Percentiles rank a stretch among this genome's conserved stretches.
Evolutionary conservation across 148 eudicot species (phyloP).

Genomic region (Camellia granthamiana): DNA sequence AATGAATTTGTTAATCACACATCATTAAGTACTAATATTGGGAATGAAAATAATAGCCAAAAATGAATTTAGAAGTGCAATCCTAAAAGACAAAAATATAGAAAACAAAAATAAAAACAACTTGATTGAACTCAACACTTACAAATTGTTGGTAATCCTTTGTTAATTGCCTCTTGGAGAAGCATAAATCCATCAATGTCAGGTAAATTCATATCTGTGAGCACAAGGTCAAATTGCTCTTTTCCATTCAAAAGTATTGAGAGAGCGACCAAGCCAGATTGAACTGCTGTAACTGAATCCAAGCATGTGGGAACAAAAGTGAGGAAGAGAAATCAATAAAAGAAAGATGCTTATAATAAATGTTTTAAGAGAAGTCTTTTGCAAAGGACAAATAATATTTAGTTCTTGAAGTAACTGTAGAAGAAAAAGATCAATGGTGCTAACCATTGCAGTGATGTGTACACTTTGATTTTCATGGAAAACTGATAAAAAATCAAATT

Average conservation of each 20-base stretch:
- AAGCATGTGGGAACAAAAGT: neutral
- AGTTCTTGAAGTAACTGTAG: neutral
- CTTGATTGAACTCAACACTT: neutral
- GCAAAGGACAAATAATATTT: too few species aligned
- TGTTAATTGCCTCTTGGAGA: neutral
- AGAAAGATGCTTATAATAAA: neutral
- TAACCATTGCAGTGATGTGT: too few species aligned
- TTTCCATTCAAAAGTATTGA: slow-evolving; percentile 1
- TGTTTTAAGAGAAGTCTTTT: neutral
- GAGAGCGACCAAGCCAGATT: slow-evolving; percentile 5
- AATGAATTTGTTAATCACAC: neutral
- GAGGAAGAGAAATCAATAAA: neutral
- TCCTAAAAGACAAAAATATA: neutral
- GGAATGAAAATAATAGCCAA: too few species aligned
- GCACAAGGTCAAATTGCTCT: slow-evolving; percentile 9
- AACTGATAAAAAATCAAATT: neutral
- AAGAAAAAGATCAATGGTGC: neutral
- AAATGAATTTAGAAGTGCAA: neutral
- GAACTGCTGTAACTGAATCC: slow-evolving; percentile 10
- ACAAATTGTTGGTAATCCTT: slow-evolving; percentile 12
- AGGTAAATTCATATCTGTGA: neutral
- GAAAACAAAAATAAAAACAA: neutral
- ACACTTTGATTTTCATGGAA: too few species aligned
- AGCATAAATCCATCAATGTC: neutral
- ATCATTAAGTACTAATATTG: neutral